These are phyloP conservation scores for Botrytis fragariae DNA, from an alignment of 2,329 filamentous ascomycete genomes.

Conservation along the genomic window DNA sequence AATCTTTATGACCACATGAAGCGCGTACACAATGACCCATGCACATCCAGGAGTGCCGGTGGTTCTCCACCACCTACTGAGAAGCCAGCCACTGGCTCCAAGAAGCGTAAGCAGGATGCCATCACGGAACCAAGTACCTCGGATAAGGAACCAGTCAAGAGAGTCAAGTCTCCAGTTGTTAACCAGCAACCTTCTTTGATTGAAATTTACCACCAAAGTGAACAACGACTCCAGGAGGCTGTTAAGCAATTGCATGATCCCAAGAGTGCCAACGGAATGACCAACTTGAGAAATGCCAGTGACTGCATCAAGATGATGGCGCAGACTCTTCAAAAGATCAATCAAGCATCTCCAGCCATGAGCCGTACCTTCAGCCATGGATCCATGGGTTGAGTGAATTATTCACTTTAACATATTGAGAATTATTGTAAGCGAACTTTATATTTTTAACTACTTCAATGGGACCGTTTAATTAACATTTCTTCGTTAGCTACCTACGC, in stretches of 20 bases:
- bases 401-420: not conserved
- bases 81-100: constrained; percentile 27
- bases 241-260: constrained; percentile 36
- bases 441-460: not conserved
- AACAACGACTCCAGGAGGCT: constrained; percentile 30
- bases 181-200: constrained; percentile 32
- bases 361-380: constrained; percentile 27
- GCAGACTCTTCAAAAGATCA: constrained; percentile 33
- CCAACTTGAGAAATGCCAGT: constrained; percentile 30
- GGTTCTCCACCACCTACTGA: constrained; percentile 30
- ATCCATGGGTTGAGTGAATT: constrained; percentile 31
- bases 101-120: constrained; percentile 37
- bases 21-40: constrained; percentile 69
- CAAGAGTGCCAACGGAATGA: constrained; percentile 30
- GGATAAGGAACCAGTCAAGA: constrained; percentile 33
- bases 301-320: constrained; percentile 37
- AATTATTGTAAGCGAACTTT: constrained; percentile 27
- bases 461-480: not conserved
- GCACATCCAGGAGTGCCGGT: constrained; percentile 27
- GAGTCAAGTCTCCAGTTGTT: constrained; percentile 31
- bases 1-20: constrained; percentile 97
- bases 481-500: not conserved
- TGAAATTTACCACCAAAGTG: constrained; percentile 35
- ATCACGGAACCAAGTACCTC: constrained; percentile 26
- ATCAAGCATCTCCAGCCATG: constrained; percentile 25